Evolutionary conservation across 2,329 filamentous ascomycete species (phyloP).

Genomic region (Scedosporium minutisporum): DNA sequence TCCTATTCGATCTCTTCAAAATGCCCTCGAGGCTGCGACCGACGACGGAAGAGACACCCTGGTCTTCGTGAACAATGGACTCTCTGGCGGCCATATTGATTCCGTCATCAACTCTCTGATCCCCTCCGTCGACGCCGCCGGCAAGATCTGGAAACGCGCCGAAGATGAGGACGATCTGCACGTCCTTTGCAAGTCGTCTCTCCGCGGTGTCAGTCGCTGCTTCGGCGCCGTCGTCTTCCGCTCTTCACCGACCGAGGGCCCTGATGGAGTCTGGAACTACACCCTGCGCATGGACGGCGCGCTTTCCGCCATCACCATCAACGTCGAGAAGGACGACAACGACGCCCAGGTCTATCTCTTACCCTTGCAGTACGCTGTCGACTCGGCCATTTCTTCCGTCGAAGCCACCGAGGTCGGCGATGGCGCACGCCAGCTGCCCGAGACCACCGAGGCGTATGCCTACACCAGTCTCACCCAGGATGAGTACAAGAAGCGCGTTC

Average conservation of each 20-base stretch:
- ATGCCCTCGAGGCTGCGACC: constrained; percentile 50
- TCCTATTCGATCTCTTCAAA: constrained; percentile 52
- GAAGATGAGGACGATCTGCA: constrained; percentile 48
- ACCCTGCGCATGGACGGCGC: constrained; percentile 68
- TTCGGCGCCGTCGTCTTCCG: constrained; percentile 67
- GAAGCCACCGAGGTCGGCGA: constrained; percentile 29
- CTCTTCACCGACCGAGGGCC: constrained; percentile 64
- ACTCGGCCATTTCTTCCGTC: constrained; percentile 56
- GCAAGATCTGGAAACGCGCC: constrained; percentile 46
- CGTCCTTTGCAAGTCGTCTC: constrained; percentile 50
- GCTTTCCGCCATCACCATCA: constrained; percentile 49
- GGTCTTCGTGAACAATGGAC: constrained; percentile 69
- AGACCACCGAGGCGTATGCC: constrained; percentile 55
- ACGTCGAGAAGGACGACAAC: constrained; percentile 56
- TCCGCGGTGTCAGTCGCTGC: constrained; percentile 60
- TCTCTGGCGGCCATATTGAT: constrained; percentile 60
- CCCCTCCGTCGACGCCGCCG: constrained; percentile 43
- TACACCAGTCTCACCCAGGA: constrained; percentile 64
- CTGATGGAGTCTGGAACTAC: constrained; percentile 69
- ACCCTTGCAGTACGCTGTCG: constrained; percentile 71
- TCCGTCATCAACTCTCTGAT: constrained; percentile 56
- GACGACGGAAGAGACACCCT: constrained; percentile 55
- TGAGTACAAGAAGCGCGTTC: constrained; percentile 56
- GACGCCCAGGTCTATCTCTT: constrained; percentile 69
- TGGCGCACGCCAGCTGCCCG: constrained; percentile 24